Base-by-base conservation (phyloP, 108 stramenopile species). In the Parietichytrium sp. region DNA sequence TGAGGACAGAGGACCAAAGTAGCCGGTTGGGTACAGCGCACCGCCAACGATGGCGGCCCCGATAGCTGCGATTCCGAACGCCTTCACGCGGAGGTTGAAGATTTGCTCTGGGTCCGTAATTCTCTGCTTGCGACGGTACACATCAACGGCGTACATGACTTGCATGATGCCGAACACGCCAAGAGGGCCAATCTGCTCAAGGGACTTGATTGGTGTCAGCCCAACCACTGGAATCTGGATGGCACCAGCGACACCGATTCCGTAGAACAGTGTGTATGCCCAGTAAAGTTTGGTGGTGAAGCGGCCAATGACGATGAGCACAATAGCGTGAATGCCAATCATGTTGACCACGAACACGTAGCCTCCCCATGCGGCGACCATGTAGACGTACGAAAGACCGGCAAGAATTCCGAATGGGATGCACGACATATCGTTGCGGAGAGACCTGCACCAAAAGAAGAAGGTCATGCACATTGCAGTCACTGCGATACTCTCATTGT, bases 341-440 rank as follows among this genome's bases (percentile, higher is more conserved):
- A 97, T 87, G 89, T 98, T 98, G 81, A 97, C 81, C 25, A 98
- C 96, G 92, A 97, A 98, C 72, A 96, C 91, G 89, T 96, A 98
- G 3, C 98, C 96, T 42, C 96, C 96, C 97, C 96, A 98, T 1
- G 95, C 93, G 3, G 97, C 95, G 25, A 95, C 95, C 95, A 98
- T 96, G 86, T 95, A 92, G 81, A 95, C 92, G 84, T 96, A 95
- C 2, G 94, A 90, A 29, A 96, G 30, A 81, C 88, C 91, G 29
- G 89, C 86, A 77, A 84, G 80, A 13, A 89, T 85, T 0, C 61
- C 61, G 3, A 72, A 72, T n/a, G 42, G n/a, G n/a, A n/a, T 16
- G 18, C 52, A 54, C 3, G n/a, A 33, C 30, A 4, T 79, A 18
- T 53, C 47, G 54, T 80, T 83, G 6, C 93, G 90, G 16, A 94